Percentiles rank a stretch among this genome's conserved stretches.
Evolutionary conservation across 2,329 filamentous ascomycete genomes (phyloP).

Genomic region (Chrysoporthe austroafricana): DNA sequence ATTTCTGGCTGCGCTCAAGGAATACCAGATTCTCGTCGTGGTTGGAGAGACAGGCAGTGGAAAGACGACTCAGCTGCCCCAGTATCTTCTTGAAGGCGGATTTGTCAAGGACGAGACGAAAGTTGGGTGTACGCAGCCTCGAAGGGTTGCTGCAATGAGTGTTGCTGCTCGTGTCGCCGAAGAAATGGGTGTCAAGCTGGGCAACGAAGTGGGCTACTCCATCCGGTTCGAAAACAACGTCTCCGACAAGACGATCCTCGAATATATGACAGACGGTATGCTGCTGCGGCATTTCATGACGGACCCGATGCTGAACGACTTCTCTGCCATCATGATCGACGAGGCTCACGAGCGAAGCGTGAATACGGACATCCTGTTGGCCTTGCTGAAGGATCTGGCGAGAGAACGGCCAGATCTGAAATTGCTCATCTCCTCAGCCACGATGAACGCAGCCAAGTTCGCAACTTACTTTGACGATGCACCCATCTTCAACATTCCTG

Average conservation of each 20-base stretch:
- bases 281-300: slow-evolving; percentile 87
- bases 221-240: slow-evolving; percentile 95
- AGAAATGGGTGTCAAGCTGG: slow-evolving; percentile 87
- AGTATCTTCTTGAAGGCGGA: slow-evolving; percentile 90
- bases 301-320: slow-evolving; percentile 80
- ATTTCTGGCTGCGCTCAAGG: slow-evolving; percentile 81
- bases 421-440: slow-evolving; percentile 89
- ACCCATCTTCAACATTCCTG: slow-evolving; percentile 93
- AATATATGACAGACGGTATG: slow-evolving; percentile 99
- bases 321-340: slow-evolving; percentile 92
- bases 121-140: slow-evolving; percentile 90
- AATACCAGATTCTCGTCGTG: slow-evolving; percentile 87
- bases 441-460: slow-evolving; percentile 93
- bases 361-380: slow-evolving; percentile 86
- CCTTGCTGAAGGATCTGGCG: slow-evolving; percentile 85
- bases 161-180: slow-evolving; percentile 96
- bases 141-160: slow-evolving; percentile 95
- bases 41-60: slow-evolving; percentile 94
- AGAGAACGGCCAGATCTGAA: slow-evolving; percentile 83
- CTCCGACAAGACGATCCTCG: slow-evolving; percentile 86
- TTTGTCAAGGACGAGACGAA: slow-evolving; percentile 84
- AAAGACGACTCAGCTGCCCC: slow-evolving; percentile 93
- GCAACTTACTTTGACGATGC: slow-evolving; percentile 88
- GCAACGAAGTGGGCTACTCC: slow-evolving; percentile 90
- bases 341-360: slow-evolving; percentile 95